phyloP scores from a whole-genome alignment of 83 land plant species.

The Picea mariana region DNA sequence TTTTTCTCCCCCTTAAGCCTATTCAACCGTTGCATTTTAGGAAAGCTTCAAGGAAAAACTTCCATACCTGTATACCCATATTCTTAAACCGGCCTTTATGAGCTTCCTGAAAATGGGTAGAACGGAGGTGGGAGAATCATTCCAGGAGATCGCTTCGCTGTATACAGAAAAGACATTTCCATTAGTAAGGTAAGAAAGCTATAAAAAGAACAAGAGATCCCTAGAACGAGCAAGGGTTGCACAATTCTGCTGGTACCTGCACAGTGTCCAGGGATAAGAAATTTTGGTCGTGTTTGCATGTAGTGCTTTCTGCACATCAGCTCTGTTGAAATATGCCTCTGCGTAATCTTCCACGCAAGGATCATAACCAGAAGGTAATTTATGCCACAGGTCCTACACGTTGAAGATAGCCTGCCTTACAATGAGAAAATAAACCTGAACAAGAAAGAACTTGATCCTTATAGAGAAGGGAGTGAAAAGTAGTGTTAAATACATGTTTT shows the following conservation, averaged over 20 bases:
- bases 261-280: constrained; percentile 41
- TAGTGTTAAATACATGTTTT: constrained; percentile 11
- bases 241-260: constrained; percentile 36
- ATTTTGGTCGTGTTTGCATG: constrained; percentile 62
- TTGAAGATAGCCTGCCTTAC: background rate
- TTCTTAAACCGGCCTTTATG: constrained; percentile 40
- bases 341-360: constrained; percentile 51
- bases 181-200: background rate
- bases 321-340: constrained; percentile 44
- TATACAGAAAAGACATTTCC: background rate
- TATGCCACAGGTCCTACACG: constrained; percentile 34
- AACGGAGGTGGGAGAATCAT: constrained; percentile 37
- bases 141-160: constrained; percentile 44
- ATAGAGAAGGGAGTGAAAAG: background rate
- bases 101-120: constrained; percentile 50
- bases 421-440: constrained; percentile 10
- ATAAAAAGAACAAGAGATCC: background rate
- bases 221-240: too few relatives aligned
- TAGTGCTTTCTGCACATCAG: constrained; percentile 60
- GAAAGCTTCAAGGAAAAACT: too few relatives aligned
- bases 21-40: too few relatives aligned
- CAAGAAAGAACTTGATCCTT: constrained; percentile 11
- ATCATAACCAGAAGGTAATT: constrained; percentile 43
- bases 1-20: too few relatives aligned
- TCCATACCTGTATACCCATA: constrained; percentile 67